Evolutionary conservation across 352 stramenopile species (phyloP), one percentile per base, ranked within the genome.

Genomic region (Plasmopara halstedii): DNA sequence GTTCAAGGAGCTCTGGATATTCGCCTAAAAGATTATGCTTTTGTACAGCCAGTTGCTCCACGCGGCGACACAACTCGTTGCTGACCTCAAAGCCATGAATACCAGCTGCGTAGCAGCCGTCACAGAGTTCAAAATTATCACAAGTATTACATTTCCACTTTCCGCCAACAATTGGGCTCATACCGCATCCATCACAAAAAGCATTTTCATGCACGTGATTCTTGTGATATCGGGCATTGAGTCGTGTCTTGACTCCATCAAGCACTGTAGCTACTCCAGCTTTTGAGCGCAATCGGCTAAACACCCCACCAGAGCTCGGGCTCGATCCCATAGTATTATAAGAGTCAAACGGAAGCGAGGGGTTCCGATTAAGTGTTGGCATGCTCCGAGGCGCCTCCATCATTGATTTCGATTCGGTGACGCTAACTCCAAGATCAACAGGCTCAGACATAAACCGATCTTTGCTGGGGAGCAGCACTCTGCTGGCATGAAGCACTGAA

Each of bases 71-170:
- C 68, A 87, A 72, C 23, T 78, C 75, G 21, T 74, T 73, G 50
- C 62, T 85, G 34, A 83, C 59, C 38, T 91, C 80, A 23, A 73
- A 83, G 14, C 80, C 80, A 38, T 92, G 80, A 17, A 83, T 52
- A 0, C 80, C 80, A 6, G 59, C 48, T 17, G 58, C 49, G 42
- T 92, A 92, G 72, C 80, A 92, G 13, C 38, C 27, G 22, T 83
- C 68, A 37, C 80, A 92, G 8, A 92, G 41, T 23, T 87, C 67
- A 34, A 70, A 83, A 51, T 68, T 79, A 36, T 73, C 73, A 42
- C 80, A 92, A 21, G 60, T 73, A 37, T 71, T 85, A 50, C 80
- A 91, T 29, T 76, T 84, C 69, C 74, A 91, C 52, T 77, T 83
- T 33, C 68, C 62, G 15, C 77, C 80, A 14, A 88, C 56, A 53